Evolutionary conservation across 129 eudicot species (phyloP).

Genomic region (Glebionis coronaria): DNA sequence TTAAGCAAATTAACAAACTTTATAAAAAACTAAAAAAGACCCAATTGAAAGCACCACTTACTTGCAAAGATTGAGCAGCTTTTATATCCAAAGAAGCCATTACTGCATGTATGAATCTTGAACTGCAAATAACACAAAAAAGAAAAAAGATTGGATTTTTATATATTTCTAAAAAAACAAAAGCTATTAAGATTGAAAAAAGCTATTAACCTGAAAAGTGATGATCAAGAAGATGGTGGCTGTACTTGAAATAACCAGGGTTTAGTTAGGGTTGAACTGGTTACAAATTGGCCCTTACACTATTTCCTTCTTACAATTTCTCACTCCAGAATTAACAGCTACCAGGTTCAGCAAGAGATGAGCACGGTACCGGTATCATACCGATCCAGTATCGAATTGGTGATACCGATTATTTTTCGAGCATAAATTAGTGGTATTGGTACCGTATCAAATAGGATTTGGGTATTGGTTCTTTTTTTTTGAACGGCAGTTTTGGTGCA

Average conservation of each 20-base stretch:
- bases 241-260: background rate
- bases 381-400: too few relatives aligned
- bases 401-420: too few relatives aligned
- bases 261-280: slow-evolving; percentile 17
- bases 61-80: slow-evolving; percentile 52
- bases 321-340: too few relatives aligned
- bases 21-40: background rate
- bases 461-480: too few relatives aligned
- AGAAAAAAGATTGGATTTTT: slow-evolving; percentile 1
- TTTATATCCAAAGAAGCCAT: slow-evolving; percentile 51
- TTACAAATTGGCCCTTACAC: slow-evolving; percentile 13
- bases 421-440: too few relatives aligned
- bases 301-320: too few relatives aligned
- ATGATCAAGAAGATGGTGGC: slow-evolving; percentile 10
- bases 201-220: background rate
- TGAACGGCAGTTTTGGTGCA: too few relatives aligned
- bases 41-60: slow-evolving; percentile 11
- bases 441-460: too few relatives aligned
- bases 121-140: slow-evolving; percentile 6
- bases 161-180: background rate
- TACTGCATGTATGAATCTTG: slow-evolving; percentile 2
- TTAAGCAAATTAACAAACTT: background rate
- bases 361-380: too few relatives aligned
- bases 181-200: background rate
- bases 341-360: too few relatives aligned